These are phyloP conservation scores for Passiflora organensis DNA, from an alignment of 345 rosid species.

Conservation along the genomic window DNA sequence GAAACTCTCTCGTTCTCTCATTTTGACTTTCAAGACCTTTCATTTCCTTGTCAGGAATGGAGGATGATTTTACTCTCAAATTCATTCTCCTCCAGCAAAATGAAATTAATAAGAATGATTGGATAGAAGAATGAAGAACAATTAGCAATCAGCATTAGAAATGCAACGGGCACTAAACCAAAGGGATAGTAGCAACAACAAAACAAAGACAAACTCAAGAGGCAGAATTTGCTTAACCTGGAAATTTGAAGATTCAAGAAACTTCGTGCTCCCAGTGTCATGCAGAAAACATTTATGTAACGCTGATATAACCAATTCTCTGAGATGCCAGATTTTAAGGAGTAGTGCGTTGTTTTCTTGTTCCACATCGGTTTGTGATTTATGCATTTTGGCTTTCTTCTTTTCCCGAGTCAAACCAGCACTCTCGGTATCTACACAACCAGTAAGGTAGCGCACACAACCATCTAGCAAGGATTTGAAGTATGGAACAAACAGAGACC, in stretches of 20 bases:
- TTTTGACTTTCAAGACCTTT: too few species aligned
- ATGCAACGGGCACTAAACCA: too few species aligned
- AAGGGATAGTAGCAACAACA: too few species aligned
- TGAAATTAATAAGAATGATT: too few species aligned
- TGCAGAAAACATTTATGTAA: constrained; percentile 74
- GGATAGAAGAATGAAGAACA: too few species aligned
- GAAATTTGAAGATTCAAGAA: constrained; percentile 76
- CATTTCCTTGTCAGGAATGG: too few species aligned
- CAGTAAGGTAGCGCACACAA: constrained; percentile 56
- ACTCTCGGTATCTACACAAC: constrained; percentile 24
- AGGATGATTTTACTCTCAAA: too few species aligned
- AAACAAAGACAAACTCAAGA: background rate
- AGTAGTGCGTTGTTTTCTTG: constrained; percentile 21
- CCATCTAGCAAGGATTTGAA: constrained; percentile 72
- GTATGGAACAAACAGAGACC: constrained; percentile 89
- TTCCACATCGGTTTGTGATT: constrained; percentile 23
- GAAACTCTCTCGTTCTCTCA: too few species aligned
- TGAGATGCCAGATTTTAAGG: constrained; percentile 71
- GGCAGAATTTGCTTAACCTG: constrained; percentile 37
- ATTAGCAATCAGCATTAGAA: too few species aligned
- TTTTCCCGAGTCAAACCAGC: constrained; percentile 51
- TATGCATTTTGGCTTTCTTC: constrained; percentile 70
- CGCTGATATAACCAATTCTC: constrained; percentile 65
- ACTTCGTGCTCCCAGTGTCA: constrained; percentile 70
- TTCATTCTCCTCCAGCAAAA: too few species aligned